Percentiles rank a stretch among this genome's conserved stretches.
phyloP scores from a whole-genome alignment of 148 eudicot species.

The Polygonum aviculare region DNA sequence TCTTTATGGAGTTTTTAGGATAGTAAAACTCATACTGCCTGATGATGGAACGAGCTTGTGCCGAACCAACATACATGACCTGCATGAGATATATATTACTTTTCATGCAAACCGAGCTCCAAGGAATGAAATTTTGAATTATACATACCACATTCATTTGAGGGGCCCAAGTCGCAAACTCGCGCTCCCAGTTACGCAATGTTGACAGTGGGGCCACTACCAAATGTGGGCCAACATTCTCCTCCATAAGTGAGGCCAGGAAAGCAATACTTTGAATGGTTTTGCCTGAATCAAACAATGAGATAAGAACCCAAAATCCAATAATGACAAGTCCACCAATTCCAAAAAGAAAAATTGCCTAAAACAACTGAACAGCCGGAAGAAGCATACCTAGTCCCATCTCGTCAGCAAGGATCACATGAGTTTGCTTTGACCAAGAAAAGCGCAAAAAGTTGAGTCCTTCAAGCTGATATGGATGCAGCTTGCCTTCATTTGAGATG shows the following conservation, averaged over 20 bases:
- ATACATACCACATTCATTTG: constrained; percentile 93
- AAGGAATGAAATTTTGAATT: constrained; percentile 1
- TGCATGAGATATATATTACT: constrained; percentile 20
- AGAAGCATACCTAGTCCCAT: constrained; percentile 86
- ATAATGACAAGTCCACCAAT: neutral
- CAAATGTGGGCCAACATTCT: constrained; percentile 54
- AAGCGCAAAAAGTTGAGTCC: constrained; percentile 95
- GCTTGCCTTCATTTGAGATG: constrained; percentile 44
- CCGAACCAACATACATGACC: constrained; percentile 97
- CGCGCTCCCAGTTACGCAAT: constrained; percentile 97
- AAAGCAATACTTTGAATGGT: constrained; percentile 98
- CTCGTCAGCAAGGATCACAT: constrained; percentile 98
- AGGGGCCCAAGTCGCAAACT: constrained; percentile 97
- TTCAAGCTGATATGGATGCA: constrained; percentile 98
- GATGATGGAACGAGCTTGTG: constrained; percentile 71
- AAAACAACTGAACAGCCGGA: neutral
- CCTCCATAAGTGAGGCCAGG: constrained; percentile 75
- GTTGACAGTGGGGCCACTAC: constrained; percentile 98
- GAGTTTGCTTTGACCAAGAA: constrained; percentile 93
- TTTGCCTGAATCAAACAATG: constrained; percentile 56
- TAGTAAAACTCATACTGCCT: constrained; percentile 83
- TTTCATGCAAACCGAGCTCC: constrained; percentile 1
- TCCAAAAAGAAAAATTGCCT: neutral
- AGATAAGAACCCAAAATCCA: neutral
- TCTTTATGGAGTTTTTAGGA: constrained; percentile 59